Conservation (phyloP, 176 grass and related monocot species). For the Oropetium thomaeum region DNA sequence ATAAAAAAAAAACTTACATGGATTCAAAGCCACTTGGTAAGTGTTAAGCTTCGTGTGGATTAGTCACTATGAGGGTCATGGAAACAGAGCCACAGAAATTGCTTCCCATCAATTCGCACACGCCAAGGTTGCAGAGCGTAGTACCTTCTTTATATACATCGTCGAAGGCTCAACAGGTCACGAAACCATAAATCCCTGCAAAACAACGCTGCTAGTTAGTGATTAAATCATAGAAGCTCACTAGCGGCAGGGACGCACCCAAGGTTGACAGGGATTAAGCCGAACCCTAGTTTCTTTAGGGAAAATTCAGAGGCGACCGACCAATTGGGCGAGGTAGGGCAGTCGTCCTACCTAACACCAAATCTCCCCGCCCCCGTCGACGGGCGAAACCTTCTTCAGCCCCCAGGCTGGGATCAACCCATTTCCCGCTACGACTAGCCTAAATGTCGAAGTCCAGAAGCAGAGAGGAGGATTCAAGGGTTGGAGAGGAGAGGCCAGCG, state of each 20-base stretch:
- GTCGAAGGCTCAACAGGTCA: constrained; percentile 10
- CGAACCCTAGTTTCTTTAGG: not conserved
- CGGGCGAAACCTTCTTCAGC: too few relatives aligned
- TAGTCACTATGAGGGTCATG: not conserved
- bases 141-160: constrained; percentile 97
- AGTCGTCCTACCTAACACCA: too few relatives aligned
- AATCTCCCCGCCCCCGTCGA: too few relatives aligned
- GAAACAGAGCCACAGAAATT: not conserved
- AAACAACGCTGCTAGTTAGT: not conserved
- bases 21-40: not conserved
- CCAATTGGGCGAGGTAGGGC: too few relatives aligned
- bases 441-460: too few relatives aligned
- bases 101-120: not conserved
- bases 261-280: not conserved
- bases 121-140: constrained; percentile 8
- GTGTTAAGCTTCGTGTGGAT: not conserved
- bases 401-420: too few relatives aligned
- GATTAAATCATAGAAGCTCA: not conserved
- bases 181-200: constrained; percentile 19
- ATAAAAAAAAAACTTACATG: not conserved
- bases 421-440: too few relatives aligned
- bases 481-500: too few relatives aligned
- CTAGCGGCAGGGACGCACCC: not conserved
- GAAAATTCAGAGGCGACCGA: too few relatives aligned
- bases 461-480: too few relatives aligned